Evolutionary conservation across 2,329 filamentous ascomycete species (phyloP), one percentile per base, ranked within the genome.

Genomic region (Paramyrothecium roridum): DNA sequence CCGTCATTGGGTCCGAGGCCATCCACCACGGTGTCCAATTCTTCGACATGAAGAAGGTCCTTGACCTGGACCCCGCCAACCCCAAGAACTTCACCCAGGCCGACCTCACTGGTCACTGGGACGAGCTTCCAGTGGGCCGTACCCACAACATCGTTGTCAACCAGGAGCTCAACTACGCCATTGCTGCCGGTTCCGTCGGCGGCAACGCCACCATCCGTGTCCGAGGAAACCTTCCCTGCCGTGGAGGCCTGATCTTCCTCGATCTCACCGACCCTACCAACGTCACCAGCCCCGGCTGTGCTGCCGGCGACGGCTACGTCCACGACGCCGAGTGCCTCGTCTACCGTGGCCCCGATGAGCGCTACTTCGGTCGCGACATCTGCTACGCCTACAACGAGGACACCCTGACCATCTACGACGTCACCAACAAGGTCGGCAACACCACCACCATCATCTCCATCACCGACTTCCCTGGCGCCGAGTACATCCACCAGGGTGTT

Each of bases 11-110:
- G 22, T 73, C 72, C 20, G 75, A 77, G 59, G 79, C 81, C 1
- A 63, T 65, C 8, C 67, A 70, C 40, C 84, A 87, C 59, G 80
- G 81, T 21, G 75, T 87, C 19, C 84, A 87, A 67, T 80, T 87
- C 65, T 87, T 87, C 56, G 83, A 87, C 61, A 75, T 86, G 72
- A 79, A 72, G 59, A 84, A 70, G 49, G 12, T 37, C 30, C 30
- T 51, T 3, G 49, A 51, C 19, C 30, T 51, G 23, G 49, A 51
- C 30, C 49, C 49, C 6, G 69, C 66, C 17, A 74, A 68, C 40
- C 65, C 63, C 54, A 62, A 58, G n/a, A 76, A 73, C 50, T 63
- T 51, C 49, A 67, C 65, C 12, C 61, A 65, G 47, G 63, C 58
- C 6, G 73, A 75, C 16, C 63, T 76, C 2, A 69, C 70, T 0